Evolutionary conservation across 2,329 filamentous ascomycete species (phyloP), one percentile per base, ranked within the genome.

Genomic region (Trichoderma sp.): DNA sequence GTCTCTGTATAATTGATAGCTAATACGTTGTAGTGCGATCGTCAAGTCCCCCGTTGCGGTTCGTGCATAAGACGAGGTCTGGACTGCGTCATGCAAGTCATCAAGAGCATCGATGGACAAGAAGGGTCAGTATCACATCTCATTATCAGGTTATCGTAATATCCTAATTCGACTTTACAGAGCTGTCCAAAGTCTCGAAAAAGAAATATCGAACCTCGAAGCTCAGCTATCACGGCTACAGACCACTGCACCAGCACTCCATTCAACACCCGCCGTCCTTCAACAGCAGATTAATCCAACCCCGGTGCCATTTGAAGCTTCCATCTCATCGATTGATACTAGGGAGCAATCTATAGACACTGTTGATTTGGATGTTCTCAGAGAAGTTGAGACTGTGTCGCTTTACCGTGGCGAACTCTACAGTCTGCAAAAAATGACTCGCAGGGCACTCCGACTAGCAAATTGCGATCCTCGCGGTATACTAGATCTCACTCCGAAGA

Each of bases 41-140:
- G 69, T 6, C 34, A 60, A 53, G 11, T 61, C 28, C 69, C 69
- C 7, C 69, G 69, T 18, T 71, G 69, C 61, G 61, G 69, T n/a
- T 53, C 65, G 21, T 71, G 69, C 21, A 53, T 34, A 28, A 71
- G 69, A 30, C 69, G 69, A 51, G 62, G 36, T 12, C 24, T 71
- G 4, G 69, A 71, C 15, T 71, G 69, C 26, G 61, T 71, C n/a
- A 71, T 66, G 60, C 53, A 63, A 26, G 61, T 65, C 21, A n/a
- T 43, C 24, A 71, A 71, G 28, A 71, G 56, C 21, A 24, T 30
- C 1, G 61, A 66, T 21, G 51, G 51, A 32, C 61, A 71, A 36
- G 69, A 71, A 71, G 61, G 69, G 69, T 71, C 34, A 60, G 69
- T 12, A 60, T 28, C 57, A 24, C 43, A 21, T n/a, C 14, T 21